phyloP scores from a whole-genome alignment of 768 basidiomycete genomes.

The Panaeolus papilionaceus region DNA sequence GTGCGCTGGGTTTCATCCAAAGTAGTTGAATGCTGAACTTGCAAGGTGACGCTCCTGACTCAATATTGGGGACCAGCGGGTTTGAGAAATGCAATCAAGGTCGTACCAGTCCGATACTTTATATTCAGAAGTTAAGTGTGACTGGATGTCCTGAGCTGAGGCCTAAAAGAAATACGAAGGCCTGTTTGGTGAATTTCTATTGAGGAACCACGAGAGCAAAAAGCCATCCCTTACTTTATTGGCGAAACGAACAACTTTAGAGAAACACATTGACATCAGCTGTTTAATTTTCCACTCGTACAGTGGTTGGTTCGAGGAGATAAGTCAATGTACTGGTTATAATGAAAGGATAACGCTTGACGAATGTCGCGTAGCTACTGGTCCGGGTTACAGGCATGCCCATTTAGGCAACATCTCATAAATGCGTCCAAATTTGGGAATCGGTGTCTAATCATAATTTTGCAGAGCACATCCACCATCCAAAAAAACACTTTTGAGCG shows the following conservation, averaged over 20 bases:
- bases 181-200: background rate
- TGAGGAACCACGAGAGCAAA: background rate
- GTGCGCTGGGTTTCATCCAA: conserved; percentile 43
- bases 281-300: background rate
- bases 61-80: background rate
- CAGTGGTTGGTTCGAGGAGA: background rate
- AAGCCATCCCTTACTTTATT: background rate
- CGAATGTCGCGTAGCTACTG: background rate
- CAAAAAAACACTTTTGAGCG: conserved; percentile 5
- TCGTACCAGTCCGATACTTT: background rate
- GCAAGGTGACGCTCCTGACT: conserved; percentile 7
- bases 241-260: background rate
- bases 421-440: conserved; percentile 20
- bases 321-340: background rate
- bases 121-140: background rate
- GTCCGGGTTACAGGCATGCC: background rate
- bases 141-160: background rate
- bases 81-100: background rate
- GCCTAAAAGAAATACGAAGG: background rate
- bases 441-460: conserved; percentile 6
- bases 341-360: background rate
- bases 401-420: background rate
- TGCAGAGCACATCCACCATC: background rate
- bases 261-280: background rate
- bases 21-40: conserved; percentile 26